Evolutionary conservation across 1,284 basidiomycete species (phyloP).

Genomic region (Apiotrichum domesticum): DNA sequence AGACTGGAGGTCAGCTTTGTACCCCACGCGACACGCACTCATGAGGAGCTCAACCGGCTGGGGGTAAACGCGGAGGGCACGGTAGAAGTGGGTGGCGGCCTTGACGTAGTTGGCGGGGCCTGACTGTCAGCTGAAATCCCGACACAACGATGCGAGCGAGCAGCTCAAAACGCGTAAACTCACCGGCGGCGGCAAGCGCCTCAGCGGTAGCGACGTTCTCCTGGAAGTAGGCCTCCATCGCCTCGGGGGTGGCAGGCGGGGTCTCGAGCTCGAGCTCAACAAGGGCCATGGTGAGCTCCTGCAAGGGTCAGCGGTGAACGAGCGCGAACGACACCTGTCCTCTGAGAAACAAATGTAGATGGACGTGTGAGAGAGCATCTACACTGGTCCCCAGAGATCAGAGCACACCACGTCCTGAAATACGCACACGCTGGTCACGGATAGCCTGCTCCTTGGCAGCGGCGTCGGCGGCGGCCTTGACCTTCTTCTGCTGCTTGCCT

Average conservation of each 20-base stretch:
- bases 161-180: conserved; percentile 20
- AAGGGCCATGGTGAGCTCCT: conserved; percentile 17
- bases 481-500: conserved; percentile 89
- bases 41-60: conserved; percentile 82
- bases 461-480: conserved; percentile 54
- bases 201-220: conserved; percentile 81
- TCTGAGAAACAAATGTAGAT: too few relatives aligned
- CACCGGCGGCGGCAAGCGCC: conserved; percentile 71
- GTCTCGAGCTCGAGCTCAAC: conserved; percentile 43
- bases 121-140: conserved; percentile 34
- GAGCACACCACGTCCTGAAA: background rate
- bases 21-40: conserved; percentile 44
- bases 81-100: conserved; percentile 85
- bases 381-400: too few relatives aligned
- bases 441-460: conserved; percentile 49
- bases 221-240: conserved; percentile 86
- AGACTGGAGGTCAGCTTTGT: conserved; percentile 49
- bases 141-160: too few relatives aligned
- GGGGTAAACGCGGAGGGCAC: conserved; percentile 90
- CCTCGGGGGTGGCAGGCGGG: conserved; percentile 61
- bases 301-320: conserved; percentile 3
- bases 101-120: conserved; percentile 69
- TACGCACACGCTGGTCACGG: conserved; percentile 17
- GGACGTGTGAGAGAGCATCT: too few relatives aligned
- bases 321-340: too few relatives aligned